Conservation (phyloP, 305 asterid species). For the Ruellia speciosa region DNA sequence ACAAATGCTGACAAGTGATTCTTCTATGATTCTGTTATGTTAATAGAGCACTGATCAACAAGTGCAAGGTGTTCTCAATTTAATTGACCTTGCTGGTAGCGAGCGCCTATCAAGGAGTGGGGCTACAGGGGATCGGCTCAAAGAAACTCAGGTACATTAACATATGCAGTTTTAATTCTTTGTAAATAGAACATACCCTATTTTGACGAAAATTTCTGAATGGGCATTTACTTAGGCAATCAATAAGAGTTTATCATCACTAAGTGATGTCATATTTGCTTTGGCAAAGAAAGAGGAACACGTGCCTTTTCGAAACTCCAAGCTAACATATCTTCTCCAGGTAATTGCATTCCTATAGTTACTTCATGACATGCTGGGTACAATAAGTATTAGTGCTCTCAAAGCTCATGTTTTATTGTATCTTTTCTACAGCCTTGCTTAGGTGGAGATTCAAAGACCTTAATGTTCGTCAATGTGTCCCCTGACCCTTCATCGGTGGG, state of each 20-base stretch:
- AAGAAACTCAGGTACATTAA: constrained; percentile 79
- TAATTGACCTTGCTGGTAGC: constrained; percentile 97
- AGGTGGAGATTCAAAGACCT: constrained; percentile 91
- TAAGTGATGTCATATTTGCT: constrained; percentile 91
- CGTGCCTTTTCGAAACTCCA: constrained; percentile 92
- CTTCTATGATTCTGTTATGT: not conserved
- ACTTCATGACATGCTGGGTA: not conserved
- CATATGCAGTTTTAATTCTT: not conserved
- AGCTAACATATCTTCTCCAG: constrained; percentile 96
- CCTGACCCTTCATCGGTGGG: constrained; percentile 76
- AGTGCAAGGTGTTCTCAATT: constrained; percentile 82
- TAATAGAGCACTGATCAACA: constrained; percentile 81
- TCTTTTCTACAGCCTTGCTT: constrained; percentile 71
- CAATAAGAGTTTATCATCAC: constrained; percentile 83
- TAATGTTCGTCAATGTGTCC: constrained; percentile 88
- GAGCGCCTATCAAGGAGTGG: constrained; percentile 96
- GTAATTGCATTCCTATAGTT: constrained; percentile 25
- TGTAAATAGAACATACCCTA: constrained; percentile 1
- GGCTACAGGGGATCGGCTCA: constrained; percentile 85
- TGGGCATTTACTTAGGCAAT: constrained; percentile 49
- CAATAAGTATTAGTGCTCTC: not conserved
- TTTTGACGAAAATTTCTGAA: not conserved
- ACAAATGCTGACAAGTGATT: not conserved
- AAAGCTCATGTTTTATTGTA: not conserved
- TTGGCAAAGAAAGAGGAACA: constrained; percentile 94